phyloP scores from a whole-genome alignment of 164 flowering plant genomes.

The Stephania yunnanensis region DNA sequence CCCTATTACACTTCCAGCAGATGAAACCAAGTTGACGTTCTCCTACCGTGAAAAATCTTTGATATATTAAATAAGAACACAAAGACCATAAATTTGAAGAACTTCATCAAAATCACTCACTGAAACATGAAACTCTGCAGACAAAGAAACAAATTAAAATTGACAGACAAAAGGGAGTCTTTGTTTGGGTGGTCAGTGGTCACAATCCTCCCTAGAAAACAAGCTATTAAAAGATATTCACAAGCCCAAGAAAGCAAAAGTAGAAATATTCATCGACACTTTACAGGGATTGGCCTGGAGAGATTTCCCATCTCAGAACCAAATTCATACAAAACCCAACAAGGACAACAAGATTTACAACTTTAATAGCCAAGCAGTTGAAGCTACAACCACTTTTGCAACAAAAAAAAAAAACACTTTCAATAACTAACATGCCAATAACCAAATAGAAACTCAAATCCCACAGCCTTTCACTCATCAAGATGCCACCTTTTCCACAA shows the following conservation, averaged over 20 bases:
- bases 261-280: neutral
- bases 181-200: neutral
- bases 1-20: neutral
- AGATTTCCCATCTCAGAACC: neutral
- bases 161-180: neutral
- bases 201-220: neutral
- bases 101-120: neutral
- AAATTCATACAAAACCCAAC: neutral
- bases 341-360: neutral
- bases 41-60: neutral
- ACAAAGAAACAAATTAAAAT: neutral
- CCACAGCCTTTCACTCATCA: neutral
- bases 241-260: neutral
- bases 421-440: neutral
- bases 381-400: neutral
- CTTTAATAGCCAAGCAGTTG: neutral
- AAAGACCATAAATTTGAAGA: neutral
- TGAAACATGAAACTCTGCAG: neutral
- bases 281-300: neutral
- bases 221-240: neutral
- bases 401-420: neutral
- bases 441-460: neutral
- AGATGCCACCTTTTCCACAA: neutral
- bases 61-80: neutral
- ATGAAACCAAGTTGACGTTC: neutral